These are phyloP conservation scores for Aristolochia contorta DNA, from an alignment of 164 flowering plant species.

Conservation along the genomic window DNA sequence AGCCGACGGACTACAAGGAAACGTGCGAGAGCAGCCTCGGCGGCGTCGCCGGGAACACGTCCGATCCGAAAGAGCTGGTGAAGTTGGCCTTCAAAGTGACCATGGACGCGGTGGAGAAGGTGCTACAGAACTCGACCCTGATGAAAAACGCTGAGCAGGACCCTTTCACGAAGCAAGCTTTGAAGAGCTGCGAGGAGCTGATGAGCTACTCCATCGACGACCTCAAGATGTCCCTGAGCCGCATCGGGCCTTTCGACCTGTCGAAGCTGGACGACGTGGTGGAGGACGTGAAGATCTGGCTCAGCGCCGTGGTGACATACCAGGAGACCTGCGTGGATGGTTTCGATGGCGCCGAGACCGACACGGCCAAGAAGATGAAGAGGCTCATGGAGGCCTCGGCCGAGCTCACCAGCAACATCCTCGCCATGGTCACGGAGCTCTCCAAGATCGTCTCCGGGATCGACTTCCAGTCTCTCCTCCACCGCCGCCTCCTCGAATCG, in stretches of 20 bases:
- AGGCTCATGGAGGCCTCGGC: constrained; percentile 28
- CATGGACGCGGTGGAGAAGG: constrained; percentile 20
- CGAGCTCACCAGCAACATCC: constrained; percentile 41
- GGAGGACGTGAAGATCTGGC: constrained; percentile 54
- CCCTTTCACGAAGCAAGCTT: constrained; percentile 25
- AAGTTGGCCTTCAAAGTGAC: no score
- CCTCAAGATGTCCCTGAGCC: constrained; percentile 18
- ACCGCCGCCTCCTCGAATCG: no score
- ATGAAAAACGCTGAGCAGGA: constrained; percentile 43
- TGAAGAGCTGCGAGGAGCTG: constrained; percentile 26
- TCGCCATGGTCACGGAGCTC: constrained; percentile 41
- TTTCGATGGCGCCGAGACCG: constrained; percentile 33
- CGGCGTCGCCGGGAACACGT: no score
- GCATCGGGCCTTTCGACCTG: constrained; percentile 13
- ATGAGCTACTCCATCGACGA: constrained; percentile 34
- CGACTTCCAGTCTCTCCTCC: no score
- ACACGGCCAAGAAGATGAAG: constrained; percentile 44
- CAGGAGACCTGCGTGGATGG: constrained; percentile 75
- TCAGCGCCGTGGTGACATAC: constrained; percentile 53
- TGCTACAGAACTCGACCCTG: constrained; percentile 19
- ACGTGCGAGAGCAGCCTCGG: no score
- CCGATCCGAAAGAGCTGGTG: no score
- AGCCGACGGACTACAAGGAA: no score
- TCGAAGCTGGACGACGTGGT: constrained; percentile 26
- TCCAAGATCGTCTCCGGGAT: constrained; percentile 11